Conservation (phyloP, 2,329 filamentous ascomycete genomes). For the Thielaviopsis euricoi region DNA sequence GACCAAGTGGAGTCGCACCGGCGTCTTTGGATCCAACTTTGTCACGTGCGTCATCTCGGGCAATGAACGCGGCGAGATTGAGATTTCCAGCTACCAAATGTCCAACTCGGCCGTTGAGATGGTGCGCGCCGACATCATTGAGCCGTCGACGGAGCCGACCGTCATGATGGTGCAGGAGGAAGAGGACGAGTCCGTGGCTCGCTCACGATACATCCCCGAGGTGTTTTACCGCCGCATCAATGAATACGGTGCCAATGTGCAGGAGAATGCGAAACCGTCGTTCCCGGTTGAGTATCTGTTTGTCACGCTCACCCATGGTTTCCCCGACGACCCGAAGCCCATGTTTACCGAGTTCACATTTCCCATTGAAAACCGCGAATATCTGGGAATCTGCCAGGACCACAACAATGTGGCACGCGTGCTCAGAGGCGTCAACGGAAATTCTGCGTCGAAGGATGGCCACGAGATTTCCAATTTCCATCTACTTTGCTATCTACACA, state of each 20-base stretch:
- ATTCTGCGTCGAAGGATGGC: constrained; percentile 23
- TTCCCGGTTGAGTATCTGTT: constrained; percentile 96
- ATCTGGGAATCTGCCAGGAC: constrained; percentile 75
- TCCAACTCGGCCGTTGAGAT: constrained; percentile 95
- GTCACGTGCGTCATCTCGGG: constrained; percentile 94
- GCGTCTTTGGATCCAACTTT: constrained; percentile 86
- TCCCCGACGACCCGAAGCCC: constrained; percentile 66
- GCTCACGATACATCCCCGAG: constrained; percentile 82
- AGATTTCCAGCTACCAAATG: constrained; percentile 82
- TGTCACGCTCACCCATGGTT: constrained; percentile 90
- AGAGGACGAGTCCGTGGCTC: constrained; percentile 40
- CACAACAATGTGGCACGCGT: constrained; percentile 49
- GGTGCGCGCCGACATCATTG: constrained; percentile 86
- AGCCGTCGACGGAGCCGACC: constrained; percentile 81
- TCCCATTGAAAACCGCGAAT: constrained; percentile 80
- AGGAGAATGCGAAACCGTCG: constrained; percentile 89
- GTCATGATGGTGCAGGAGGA: constrained; percentile 92
- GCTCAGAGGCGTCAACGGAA: constrained; percentile 38
- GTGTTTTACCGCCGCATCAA: constrained; percentile 94
- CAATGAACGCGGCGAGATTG: constrained; percentile 74
- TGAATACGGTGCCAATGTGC: constrained; percentile 89
- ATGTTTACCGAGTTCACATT: constrained; percentile 61
- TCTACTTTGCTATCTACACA: constrained; percentile 71
- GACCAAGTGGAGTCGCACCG: constrained; percentile 94
- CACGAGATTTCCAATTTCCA: constrained; percentile 82